Evolutionary conservation across 2,329 filamentous ascomycete species (phyloP).

Genomic region (Juglanconis oblonga): DNA sequence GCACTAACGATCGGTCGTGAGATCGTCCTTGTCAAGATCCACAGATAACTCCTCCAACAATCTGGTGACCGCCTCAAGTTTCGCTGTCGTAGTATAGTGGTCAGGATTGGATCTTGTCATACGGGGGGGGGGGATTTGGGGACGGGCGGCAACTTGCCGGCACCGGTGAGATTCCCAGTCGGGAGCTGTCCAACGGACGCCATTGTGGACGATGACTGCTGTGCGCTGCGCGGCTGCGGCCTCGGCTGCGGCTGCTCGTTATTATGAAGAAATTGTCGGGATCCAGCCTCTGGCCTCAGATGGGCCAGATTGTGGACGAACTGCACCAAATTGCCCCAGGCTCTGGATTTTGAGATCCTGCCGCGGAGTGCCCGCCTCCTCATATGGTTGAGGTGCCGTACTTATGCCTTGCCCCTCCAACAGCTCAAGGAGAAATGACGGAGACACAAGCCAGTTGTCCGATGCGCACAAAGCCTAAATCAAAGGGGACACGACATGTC

Average conservation of each 20-base stretch:
- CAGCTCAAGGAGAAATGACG: background rate
- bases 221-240: background rate
- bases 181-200: slow-evolving; percentile 9
- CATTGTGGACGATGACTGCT: slow-evolving; percentile 5
- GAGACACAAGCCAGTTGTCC: background rate
- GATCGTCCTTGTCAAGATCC: slow-evolving; percentile 58
- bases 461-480: slow-evolving; percentile 1
- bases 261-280: background rate
- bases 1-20: slow-evolving; percentile 58
- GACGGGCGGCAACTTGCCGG: slow-evolving; percentile 34
- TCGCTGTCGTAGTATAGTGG: slow-evolving; percentile 43
- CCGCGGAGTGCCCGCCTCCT: background rate
- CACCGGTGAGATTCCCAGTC: slow-evolving; percentile 30
- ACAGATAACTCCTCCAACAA: slow-evolving; percentile 60
- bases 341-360: background rate
- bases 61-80: slow-evolving; percentile 64
- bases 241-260: background rate
- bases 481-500: slow-evolving; percentile 1
- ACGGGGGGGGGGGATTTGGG: too few relatives aligned
- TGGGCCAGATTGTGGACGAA: background rate
- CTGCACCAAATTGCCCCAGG: background rate
- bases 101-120: too few relatives aligned
- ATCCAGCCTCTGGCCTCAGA: background rate
- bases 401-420: background rate
- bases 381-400: background rate